Conservation (phyloP, 1,139 yeast species). For the Sporopachydermia cereana region DNA sequence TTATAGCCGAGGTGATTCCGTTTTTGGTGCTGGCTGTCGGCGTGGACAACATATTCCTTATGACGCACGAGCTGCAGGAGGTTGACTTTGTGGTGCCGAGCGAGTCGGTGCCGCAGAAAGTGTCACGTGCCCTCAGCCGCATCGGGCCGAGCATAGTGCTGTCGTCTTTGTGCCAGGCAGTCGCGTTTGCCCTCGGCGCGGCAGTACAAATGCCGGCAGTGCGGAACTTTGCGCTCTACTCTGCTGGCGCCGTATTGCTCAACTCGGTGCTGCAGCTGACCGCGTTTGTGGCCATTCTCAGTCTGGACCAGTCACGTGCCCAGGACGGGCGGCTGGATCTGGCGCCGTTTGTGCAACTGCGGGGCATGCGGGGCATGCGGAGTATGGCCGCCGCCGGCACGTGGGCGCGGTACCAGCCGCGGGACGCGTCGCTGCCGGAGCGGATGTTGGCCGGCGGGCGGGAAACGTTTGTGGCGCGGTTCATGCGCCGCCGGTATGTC, state of each 20-base stretch:
- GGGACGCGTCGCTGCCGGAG: not conserved
- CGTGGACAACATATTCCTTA: conserved; percentile 81
- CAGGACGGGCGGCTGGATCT: conserved; percentile 51
- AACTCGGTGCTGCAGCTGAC: conserved; percentile 76
- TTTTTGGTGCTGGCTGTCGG: conserved; percentile 88
- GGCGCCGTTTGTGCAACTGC: conserved; percentile 36
- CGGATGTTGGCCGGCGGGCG: not conserved
- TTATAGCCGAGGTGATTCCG: conserved; percentile 96
- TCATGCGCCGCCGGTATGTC: conserved; percentile 36
- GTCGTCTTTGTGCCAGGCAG: conserved; percentile 64
- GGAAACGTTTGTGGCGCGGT: conserved; percentile 24
- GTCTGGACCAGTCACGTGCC: conserved; percentile 53
- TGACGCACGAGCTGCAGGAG: conserved; percentile 61
- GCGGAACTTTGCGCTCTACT: conserved; percentile 78
- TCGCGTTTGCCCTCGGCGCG: conserved; percentile 71
- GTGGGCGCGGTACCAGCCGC: conserved; percentile 2
- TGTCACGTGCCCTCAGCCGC: conserved; percentile 51
- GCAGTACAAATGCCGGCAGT: conserved; percentile 93
- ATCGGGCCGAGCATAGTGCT: conserved; percentile 83
- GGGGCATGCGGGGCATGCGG: not conserved
- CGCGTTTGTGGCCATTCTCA: conserved; percentile 59
- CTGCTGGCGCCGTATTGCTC: conserved; percentile 74
- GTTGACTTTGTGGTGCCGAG: conserved; percentile 35
- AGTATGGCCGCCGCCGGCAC: not conserved
- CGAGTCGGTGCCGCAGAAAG: conserved; percentile 37